A percentile compares a stretch with the other conserved stretches of the same genome.
These are phyloP conservation scores for Aspergillus funiculosus DNA, from an alignment of 495 filamentous ascomycete species.

Conservation along the genomic window DNA sequence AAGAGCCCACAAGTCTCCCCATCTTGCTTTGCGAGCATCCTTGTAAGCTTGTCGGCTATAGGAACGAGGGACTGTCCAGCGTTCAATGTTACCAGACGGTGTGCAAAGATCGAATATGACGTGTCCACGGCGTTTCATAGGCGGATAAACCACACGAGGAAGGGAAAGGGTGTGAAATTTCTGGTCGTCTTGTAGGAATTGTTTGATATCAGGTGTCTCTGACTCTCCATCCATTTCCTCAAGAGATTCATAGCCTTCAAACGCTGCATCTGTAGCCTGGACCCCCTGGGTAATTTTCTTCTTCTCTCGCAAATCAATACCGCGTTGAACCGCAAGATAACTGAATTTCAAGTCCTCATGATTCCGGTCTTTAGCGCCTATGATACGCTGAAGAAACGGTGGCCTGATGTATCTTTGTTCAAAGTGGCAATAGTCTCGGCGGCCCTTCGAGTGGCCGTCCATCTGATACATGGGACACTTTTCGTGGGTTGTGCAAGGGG, in stretches of 20 bases:
- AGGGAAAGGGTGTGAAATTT: conserved; percentile 58
- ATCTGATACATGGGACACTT: conserved; percentile 82
- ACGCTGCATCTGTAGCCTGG: conserved; percentile 44
- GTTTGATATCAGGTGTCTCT: conserved; percentile 3
- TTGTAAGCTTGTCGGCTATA: conserved; percentile 76
- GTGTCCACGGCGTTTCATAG: conserved; percentile 82
- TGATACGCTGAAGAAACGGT: conserved; percentile 69
- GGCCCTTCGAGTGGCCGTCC: conserved; percentile 58
- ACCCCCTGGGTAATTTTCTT: conserved; percentile 37
- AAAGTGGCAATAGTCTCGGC: conserved; percentile 91
- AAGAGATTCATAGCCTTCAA: conserved; percentile 43
- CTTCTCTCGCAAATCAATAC: conserved; percentile 47
- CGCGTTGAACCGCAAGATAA: conserved; percentile 82
- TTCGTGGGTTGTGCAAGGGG: conserved; percentile 88
- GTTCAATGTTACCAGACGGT: conserved; percentile 76
- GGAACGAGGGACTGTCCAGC: conserved; percentile 83
- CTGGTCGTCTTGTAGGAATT: not conserved
- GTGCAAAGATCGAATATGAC: conserved; percentile 90
- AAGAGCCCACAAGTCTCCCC: conserved; percentile 95
- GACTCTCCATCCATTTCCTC: conserved; percentile 15
- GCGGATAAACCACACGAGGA: conserved; percentile 69
- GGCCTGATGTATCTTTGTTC: conserved; percentile 82
- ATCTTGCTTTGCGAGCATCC: conserved; percentile 81
- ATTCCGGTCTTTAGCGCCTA: conserved; percentile 64
- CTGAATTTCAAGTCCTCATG: conserved; percentile 88